Percentiles rank a stretch among this genome's conserved stretches.
Conservation (phyloP, 441 rosid species). For the Francoa sonchifolia region DNA sequence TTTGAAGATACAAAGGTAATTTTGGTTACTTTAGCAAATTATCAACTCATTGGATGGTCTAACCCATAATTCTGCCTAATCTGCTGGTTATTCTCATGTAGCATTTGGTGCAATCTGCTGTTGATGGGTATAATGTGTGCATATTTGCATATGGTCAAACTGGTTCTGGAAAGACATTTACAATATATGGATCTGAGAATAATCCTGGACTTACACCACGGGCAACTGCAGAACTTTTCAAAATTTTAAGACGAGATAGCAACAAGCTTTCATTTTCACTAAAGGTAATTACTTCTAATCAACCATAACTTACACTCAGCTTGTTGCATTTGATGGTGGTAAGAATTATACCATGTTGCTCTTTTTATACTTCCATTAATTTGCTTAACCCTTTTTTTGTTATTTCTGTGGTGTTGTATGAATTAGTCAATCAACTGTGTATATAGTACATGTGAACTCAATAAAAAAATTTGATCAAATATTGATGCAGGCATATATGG, state of each 20-base stretch:
- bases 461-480: constrained; percentile 5
- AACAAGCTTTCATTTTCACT: constrained; percentile 73
- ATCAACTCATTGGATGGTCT: not conserved
- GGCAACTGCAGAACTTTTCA: constrained; percentile 74
- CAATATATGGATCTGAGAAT: constrained; percentile 64
- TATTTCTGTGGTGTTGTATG: too few species aligned
- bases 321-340: too few species aligned
- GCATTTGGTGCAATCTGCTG: constrained; percentile 91
- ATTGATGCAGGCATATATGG: constrained; percentile 72
- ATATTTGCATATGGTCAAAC: constrained; percentile 98
- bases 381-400: too few species aligned
- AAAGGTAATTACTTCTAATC: constrained; percentile 63
- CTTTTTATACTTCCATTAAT: too few species aligned
- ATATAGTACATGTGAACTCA: too few species aligned
- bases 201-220: constrained; percentile 84
- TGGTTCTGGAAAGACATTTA: constrained; percentile 94
- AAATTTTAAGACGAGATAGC: constrained; percentile 54
- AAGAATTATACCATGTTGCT: too few species aligned
- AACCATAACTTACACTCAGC: too few species aligned
- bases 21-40: constrained; percentile 7
- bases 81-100: constrained; percentile 20
- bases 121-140: constrained; percentile 92
- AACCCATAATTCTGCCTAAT: constrained; percentile 1
- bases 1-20: constrained; percentile 82
- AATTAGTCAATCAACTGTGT: too few species aligned